Percentiles rank a stretch among this genome's conserved stretches.
Conservation (phyloP, 2,329 filamentous ascomycete species). For the Sporothrix mexicana region DNA sequence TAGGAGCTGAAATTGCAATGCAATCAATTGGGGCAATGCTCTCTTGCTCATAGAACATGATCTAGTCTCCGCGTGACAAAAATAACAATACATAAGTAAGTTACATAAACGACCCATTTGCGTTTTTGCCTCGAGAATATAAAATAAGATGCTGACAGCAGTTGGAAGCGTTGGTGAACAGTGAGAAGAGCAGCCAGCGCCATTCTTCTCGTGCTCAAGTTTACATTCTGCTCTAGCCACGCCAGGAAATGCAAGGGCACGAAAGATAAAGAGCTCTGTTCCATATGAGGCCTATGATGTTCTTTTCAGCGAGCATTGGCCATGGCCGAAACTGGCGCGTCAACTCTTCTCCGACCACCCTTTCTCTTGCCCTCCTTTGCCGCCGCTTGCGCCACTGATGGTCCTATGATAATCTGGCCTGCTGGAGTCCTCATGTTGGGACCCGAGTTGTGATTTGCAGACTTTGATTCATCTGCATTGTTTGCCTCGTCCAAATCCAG, state of each 20-base stretch:
- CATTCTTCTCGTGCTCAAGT: not conserved
- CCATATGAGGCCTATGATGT: no score
- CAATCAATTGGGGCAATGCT: not conserved
- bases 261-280: not conserved
- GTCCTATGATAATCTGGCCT: slow-evolving; percentile 35
- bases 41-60: not conserved
- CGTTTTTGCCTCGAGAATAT: no score
- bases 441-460: not conserved
- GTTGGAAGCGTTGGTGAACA: not conserved
- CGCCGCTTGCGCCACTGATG: not conserved
- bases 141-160: not conserved
- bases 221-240: no score
- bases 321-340: slow-evolving; percentile 29
- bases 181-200: not conserved
- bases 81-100: not conserved
- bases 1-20: not conserved
- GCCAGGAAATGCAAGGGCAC: not conserved
- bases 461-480: slow-evolving; percentile 42
- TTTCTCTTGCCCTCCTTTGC: slow-evolving; percentile 24
- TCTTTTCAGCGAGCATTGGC: slow-evolving; percentile 24
- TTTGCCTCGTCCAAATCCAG: slow-evolving; percentile 53
- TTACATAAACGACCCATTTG: not conserved
- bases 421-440: slow-evolving; percentile 31
- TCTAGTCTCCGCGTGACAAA: not conserved
- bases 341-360: slow-evolving; percentile 25